These are phyloP conservation scores for Penicillium odoratum DNA, from an alignment of 495 filamentous ascomycete genomes.

Conservation along the genomic window DNA sequence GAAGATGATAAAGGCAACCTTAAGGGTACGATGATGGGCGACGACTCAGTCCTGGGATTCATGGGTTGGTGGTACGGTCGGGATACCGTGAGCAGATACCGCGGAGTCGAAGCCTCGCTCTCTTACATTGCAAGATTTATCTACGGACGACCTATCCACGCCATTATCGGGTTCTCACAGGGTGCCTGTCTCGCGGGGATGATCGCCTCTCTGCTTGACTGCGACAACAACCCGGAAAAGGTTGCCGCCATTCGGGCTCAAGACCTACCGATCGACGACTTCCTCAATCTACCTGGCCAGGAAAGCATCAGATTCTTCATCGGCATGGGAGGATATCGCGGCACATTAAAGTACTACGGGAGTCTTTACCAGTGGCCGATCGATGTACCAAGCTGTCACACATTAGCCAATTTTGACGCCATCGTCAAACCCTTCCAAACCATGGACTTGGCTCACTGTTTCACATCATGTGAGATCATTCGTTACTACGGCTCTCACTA, in stretches of 20 bases:
- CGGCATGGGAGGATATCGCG: neutral
- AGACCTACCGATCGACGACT: conserved; percentile 1
- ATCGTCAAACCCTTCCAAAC: conserved; percentile 1
- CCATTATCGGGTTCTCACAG: conserved; percentile 7
- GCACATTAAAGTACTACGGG: conserved; percentile 2
- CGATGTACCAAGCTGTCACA: conserved; percentile 2
- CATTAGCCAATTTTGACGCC: neutral
- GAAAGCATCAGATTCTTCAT: conserved; percentile 3
- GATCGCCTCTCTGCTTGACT: conserved; percentile 11
- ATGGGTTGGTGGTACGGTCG: conserved; percentile 12
- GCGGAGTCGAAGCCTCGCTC: conserved; percentile 8
- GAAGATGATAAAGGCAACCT: neutral
- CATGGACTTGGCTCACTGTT: conserved; percentile 3
- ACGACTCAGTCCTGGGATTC: too few relatives aligned
- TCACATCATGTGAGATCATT: conserved; percentile 5
- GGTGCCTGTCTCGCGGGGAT: conserved; percentile 7
- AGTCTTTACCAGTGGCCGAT: neutral
- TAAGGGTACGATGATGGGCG: too few relatives aligned
- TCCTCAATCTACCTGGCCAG: conserved; percentile 1
- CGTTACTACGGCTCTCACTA: conserved; percentile 8
- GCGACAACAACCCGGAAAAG: conserved; percentile 7
- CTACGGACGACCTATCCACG: conserved; percentile 12
- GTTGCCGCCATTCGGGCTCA: conserved; percentile 5
- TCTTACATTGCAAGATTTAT: conserved; percentile 7
- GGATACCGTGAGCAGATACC: conserved; percentile 7